Evolutionary conservation across 768 basidiomycete species (phyloP).

Genomic region (Collybia nuda): DNA sequence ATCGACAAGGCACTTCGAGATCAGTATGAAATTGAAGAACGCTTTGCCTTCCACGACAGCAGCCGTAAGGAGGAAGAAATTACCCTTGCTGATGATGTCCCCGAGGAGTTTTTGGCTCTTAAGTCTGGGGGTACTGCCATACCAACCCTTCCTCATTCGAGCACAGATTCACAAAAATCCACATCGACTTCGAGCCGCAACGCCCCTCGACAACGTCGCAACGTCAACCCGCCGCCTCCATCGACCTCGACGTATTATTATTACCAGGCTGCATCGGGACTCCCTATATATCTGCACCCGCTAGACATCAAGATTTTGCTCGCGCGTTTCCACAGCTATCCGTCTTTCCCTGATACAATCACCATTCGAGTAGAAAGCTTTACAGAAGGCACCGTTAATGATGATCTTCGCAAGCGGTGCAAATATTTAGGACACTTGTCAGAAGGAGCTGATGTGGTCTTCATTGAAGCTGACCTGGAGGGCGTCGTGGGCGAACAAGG

Average conservation of each 20-base stretch:
- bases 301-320: slow-evolving; percentile 93
- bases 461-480: slow-evolving; percentile 85
- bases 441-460: slow-evolving; percentile 89
- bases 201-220: slow-evolving; percentile 62
- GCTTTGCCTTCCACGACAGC: slow-evolving; percentile 28
- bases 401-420: slow-evolving; percentile 91
- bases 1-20: slow-evolving; percentile 65
- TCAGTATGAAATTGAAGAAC: slow-evolving; percentile 51
- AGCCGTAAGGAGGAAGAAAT: slow-evolving; percentile 26
- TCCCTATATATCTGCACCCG: slow-evolving; percentile 91
- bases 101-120: slow-evolving; percentile 57
- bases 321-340: slow-evolving; percentile 78
- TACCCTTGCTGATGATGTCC: slow-evolving; percentile 35
- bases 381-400: slow-evolving; percentile 81
- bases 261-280: slow-evolving; percentile 91
- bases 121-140: slow-evolving; percentile 24
- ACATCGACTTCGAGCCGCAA: slow-evolving; percentile 33
- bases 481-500: slow-evolving; percentile 75
- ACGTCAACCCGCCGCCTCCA: slow-evolving; percentile 84
- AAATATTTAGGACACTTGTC: slow-evolving; percentile 95
- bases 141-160: slow-evolving; percentile 8
- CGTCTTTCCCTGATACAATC: slow-evolving; percentile 82
- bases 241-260: slow-evolving; percentile 92
- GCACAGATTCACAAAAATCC: slow-evolving; percentile 1
- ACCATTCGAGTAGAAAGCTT: slow-evolving; percentile 76